phyloP scores from a whole-genome alignment of 306 rosid species.

The Sicyos edulis region DNA sequence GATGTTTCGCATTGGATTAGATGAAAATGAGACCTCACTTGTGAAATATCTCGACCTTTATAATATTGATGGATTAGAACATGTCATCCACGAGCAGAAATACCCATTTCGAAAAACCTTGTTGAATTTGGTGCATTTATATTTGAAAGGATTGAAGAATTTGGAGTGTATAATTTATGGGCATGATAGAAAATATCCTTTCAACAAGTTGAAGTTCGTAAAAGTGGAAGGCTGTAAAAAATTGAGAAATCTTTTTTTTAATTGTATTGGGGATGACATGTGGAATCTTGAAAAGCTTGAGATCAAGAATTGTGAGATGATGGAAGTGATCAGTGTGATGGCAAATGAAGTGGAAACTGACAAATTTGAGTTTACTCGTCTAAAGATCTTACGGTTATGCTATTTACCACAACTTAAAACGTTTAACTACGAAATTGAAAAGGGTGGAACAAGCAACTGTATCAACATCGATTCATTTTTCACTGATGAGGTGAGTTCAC shows the following conservation, averaged over 20 bases:
- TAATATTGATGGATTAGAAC: background rate
- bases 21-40: background rate
- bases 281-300: background rate
- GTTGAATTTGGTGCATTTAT: background rate
- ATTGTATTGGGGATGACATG: background rate
- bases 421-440: background rate
- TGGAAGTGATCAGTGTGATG: background rate
- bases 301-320: background rate
- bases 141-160: background rate
- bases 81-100: background rate
- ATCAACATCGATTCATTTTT: background rate
- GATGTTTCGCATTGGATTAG: background rate
- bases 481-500: background rate
- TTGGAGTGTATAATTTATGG: background rate
- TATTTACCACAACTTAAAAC: background rate
- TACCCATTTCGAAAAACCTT: background rate
- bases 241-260: background rate
- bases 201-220: background rate
- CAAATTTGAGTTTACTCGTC: background rate
- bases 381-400: background rate
- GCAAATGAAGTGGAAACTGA: background rate
- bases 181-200: background rate
- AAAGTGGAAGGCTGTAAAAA: background rate
- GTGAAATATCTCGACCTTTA: background rate
- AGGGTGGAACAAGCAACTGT: background rate